Base-by-base conservation (phyloP, 345 rosid species). In the Euphorbia tirucalli region DNA sequence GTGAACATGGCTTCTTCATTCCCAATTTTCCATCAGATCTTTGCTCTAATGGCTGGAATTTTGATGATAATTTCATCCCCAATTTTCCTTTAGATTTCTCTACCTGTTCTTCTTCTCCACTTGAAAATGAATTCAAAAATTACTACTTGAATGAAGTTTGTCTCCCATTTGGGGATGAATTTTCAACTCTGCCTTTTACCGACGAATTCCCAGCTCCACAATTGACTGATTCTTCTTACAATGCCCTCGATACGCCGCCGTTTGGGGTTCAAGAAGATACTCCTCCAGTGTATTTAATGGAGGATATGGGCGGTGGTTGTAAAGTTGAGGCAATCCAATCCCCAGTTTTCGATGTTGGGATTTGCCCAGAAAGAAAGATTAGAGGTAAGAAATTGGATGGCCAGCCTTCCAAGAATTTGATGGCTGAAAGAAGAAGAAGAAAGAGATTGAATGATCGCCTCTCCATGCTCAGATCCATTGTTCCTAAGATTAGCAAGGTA, bases 401-500 rank as follows among this genome's bases (percentile, higher is more conserved):
- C 24, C 77, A 79, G 25, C 81, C 79, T 11, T 79, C 85, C 24
- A 79, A 83, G 74, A 82, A 82, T 62, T 71, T 82, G 13, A 83
- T 83, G 83, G 83, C 83, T 30, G 83, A 83, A 72, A 71, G 85
- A 59, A 74, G 85, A 80, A 54, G 83, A 63, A 79, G 83, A 61
- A 77, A 77, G 77, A 79, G 79, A 21, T 69, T 79, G 44, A 80
- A 83, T 41, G 83, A 79, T 28, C 68, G 81, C 32, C 81, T 79
- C 41, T 74, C 83, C 15, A 83, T 79, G 81, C 74, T 83, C 11
- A 77, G 81, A 69, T 83, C 83, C 32, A 79, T 83, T 57, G 86
- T 79, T 74, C 83, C 86, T 41, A 82, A 82, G 74, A 82, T 82
- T 43, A 79, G 81, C 78, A 82, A 82, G 85, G 85, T 79, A 44